Evolutionary conservation across 305 asterid genomes (phyloP).

Genomic region (Salvia sclarea): DNA sequence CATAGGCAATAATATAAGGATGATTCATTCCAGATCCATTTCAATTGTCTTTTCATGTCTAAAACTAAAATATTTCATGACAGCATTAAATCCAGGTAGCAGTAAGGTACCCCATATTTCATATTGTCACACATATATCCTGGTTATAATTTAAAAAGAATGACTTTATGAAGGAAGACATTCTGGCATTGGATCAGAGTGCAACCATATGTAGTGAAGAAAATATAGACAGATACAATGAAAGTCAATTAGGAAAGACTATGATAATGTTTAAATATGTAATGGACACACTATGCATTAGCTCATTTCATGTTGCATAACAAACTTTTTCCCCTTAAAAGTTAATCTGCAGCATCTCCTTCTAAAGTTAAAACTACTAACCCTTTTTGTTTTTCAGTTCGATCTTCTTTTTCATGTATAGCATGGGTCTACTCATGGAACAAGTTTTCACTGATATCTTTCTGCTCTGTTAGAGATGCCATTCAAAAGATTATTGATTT

Average conservation of each 20-base stretch:
- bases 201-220: too few relatives aligned
- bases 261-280: background rate
- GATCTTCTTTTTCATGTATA: background rate
- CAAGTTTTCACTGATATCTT: background rate
- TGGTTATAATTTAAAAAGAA: background rate
- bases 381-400: background rate
- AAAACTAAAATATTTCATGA: background rate
- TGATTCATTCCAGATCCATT: background rate
- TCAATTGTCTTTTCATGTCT: background rate
- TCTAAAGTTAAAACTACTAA: background rate
- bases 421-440: background rate
- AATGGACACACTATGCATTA: background rate
- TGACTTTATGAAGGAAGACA: too few relatives aligned
- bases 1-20: constrained; percentile 1
- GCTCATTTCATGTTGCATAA: background rate
- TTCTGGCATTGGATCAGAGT: too few relatives aligned
- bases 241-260: background rate
- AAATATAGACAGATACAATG: too few relatives aligned
- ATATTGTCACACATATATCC: background rate
- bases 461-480: background rate
- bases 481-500: background rate
- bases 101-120: background rate
- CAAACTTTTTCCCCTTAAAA: background rate
- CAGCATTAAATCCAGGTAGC: background rate
- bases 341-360: background rate